Evolutionary conservation across 2,329 filamentous ascomycete genomes (phyloP).

Genomic region (Trichophyton benhamiae): DNA sequence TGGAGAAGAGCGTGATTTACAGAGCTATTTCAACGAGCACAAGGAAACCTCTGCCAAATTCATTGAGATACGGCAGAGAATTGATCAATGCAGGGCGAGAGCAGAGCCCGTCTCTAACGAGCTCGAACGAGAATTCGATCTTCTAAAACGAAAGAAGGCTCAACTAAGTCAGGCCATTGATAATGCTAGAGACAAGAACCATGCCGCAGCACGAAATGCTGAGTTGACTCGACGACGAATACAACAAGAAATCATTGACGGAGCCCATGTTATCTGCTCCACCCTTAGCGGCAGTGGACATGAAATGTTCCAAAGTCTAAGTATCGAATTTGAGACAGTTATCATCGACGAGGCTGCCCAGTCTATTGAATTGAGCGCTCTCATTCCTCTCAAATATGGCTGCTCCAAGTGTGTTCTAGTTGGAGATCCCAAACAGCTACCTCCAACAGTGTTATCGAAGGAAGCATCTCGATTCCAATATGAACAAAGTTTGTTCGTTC

Average conservation of each 20-base stretch:
- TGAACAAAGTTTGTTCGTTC: constrained; percentile 94
- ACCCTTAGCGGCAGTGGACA: constrained; percentile 93
- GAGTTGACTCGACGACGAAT: constrained; percentile 74
- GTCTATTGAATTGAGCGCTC: constrained; percentile 89
- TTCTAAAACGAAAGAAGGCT: constrained; percentile 62
- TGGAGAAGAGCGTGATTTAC: constrained; percentile 40
- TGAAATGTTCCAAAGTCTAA: constrained; percentile 89
- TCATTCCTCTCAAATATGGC: constrained; percentile 95
- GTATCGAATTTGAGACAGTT: constrained; percentile 95
- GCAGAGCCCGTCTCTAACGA: constrained; percentile 32
- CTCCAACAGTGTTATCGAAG: constrained; percentile 88
- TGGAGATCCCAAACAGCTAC: constrained; percentile 92
- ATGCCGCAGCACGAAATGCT: constrained; percentile 65
- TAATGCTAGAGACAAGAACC: constrained; percentile 71
- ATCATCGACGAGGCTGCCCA: constrained; percentile 97
- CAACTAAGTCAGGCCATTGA: constrained; percentile 75
- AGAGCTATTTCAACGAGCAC: constrained; percentile 59
- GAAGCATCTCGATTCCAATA: constrained; percentile 87
- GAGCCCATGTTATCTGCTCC: constrained; percentile 84
- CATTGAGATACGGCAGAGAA: constrained; percentile 54
- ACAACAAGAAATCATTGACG: constrained; percentile 82
- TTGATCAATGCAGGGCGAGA: constrained; percentile 54
- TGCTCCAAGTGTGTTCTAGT: constrained; percentile 95
- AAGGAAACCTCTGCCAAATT: constrained; percentile 53
- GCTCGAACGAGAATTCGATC: constrained; percentile 65